Percentiles rank a stretch among this genome's conserved stretches.
phyloP scores from a whole-genome alignment of 1,284 basidiomycete genomes.

The Cerioporus squamosus region DNA sequence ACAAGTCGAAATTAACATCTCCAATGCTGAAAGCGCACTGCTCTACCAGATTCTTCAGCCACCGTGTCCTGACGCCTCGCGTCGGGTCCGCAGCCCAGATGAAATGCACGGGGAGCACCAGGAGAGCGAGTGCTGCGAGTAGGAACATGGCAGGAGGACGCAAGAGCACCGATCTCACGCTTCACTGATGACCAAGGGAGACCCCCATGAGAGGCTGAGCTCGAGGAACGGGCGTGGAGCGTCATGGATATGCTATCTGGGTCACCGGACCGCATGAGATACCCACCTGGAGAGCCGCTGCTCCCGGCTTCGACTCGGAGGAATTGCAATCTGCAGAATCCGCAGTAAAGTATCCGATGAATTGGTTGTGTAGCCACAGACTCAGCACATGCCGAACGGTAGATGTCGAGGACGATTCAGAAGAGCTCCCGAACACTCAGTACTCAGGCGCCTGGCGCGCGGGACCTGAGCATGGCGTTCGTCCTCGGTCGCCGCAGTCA shows the following conservation, averaged over 20 bases:
- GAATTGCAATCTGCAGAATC: not conserved
- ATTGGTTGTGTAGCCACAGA: not conserved
- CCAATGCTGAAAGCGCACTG: slow-evolving; percentile 35
- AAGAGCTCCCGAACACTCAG: too few species aligned
- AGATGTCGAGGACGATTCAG: too few species aligned
- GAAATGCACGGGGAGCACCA: not conserved
- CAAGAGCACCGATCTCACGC: not conserved
- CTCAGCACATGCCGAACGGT: not conserved
- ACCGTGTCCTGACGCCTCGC: not conserved
- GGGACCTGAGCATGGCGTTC: too few species aligned
- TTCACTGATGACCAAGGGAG: not conserved
- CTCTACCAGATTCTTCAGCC: slow-evolving; percentile 17
- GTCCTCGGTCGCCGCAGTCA: too few species aligned
- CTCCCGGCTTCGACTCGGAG: slow-evolving; percentile 11
- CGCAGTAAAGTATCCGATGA: not conserved
- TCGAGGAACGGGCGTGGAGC: slow-evolving; percentile 8
- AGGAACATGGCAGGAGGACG: not conserved
- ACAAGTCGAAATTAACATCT: slow-evolving; percentile 32
- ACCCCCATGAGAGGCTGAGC: slow-evolving; percentile 5
- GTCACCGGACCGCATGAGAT: slow-evolving; percentile 18
- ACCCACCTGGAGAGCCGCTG: slow-evolving; percentile 11
- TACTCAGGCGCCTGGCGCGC: too few species aligned
- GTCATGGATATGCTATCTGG: slow-evolving; percentile 17
- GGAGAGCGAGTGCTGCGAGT: not conserved
- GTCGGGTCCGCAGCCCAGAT: not conserved